Evolutionary conservation across 345 rosid species (phyloP), one percentile per base, ranked within the genome.

Genomic region (Capsella bursapastoris): DNA sequence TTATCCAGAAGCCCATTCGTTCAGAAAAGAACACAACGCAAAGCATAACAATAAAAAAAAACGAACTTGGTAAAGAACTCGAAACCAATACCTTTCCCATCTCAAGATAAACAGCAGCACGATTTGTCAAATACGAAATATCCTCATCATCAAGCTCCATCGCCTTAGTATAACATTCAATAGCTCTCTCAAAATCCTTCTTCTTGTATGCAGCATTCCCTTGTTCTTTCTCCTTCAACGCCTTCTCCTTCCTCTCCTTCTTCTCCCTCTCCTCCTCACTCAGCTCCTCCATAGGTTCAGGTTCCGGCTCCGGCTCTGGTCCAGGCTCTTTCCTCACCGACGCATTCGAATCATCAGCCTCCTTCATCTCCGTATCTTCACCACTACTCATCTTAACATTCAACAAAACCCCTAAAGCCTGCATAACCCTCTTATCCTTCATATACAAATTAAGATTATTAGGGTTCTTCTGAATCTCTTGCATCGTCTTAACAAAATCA

Each of bases 361-460:
- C 92, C 27, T 81, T 83, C 58, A 81, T 56, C 47, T 87, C 95
- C 74, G 75, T 66, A 53, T 89, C 96, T 18, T 84, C 86, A 28
- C 80, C 88, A 51, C 11, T 77, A 60, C 81, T 69, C 5, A 92
- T n/a, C 83, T 95, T 90, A 61, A 89, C 81, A 67, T 89, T 90
- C 80, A 91, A 74, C 68, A 95, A 74, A 77, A 87, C 99, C 22
- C 97, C 97, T 60, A 95, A 76, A 7, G 99, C 93, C 69, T 92
- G 92, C 97, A 92, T 90, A 76, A 95, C 99, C 62, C 97, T 86
- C 87, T 86, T 94, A 75, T 92, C 99, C 77, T 90, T 85, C 85
- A 95, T 74, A 72, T 95, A 82, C 64, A 85, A 69, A 77, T 91
- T 94, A 66, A 94, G 62, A 74, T 83, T 91, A 74, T 51, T 86